Percentiles rank a stretch among this genome's conserved stretches.
Evolutionary conservation across 345 rosid genomes (phyloP).

Genomic region (Brassica carinata): DNA sequence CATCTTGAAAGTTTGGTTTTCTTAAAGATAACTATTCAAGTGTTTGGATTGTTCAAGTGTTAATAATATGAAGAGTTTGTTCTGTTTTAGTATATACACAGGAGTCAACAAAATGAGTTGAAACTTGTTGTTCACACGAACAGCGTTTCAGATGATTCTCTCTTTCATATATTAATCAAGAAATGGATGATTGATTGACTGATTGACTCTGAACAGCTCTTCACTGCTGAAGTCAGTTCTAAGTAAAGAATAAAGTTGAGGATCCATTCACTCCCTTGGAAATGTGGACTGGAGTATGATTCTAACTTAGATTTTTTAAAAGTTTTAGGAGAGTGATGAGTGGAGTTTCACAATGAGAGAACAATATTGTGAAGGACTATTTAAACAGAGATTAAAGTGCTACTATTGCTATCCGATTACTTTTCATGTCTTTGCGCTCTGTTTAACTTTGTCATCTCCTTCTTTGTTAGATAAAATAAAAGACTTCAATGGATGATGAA

Average conservation of each 20-base stretch:
- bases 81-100: not conserved
- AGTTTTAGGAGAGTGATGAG: not conserved
- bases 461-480: not conserved
- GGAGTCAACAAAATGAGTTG: not conserved
- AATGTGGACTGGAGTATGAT: not conserved
- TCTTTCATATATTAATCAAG: not conserved
- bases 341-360: not conserved
- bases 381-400: not conserved
- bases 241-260: not conserved
- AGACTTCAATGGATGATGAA: not conserved
- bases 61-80: not conserved
- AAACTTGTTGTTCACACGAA: not conserved
- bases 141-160: not conserved
- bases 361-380: not conserved
- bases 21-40: too few relatives aligned
- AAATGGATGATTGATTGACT: not conserved
- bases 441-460: not conserved
- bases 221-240: not conserved
- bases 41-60: not conserved
- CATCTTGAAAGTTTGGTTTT: not conserved
- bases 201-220: not conserved
- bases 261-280: not conserved
- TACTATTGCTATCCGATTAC: not conserved
- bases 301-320: not conserved
- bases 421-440: not conserved